Evolutionary conservation across 352 stramenopile genomes (phyloP).

Genomic region (Globisporangium barbulae): DNA sequence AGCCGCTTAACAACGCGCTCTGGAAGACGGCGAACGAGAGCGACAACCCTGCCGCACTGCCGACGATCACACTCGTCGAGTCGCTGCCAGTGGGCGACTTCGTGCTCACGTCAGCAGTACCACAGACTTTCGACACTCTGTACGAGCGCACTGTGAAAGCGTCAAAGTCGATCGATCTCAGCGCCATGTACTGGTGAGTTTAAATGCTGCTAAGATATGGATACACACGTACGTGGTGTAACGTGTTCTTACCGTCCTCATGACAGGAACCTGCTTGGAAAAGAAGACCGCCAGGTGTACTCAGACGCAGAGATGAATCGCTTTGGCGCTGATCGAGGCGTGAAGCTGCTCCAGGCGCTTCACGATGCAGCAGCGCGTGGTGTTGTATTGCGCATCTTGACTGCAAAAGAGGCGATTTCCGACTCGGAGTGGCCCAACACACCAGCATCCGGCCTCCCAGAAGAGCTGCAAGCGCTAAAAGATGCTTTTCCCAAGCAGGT

Average conservation of each 20-base stretch:
- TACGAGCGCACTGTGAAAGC: slow-evolving; percentile 38
- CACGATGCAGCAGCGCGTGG: slow-evolving; percentile 42
- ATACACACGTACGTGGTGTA: background rate
- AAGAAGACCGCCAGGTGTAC: slow-evolving; percentile 51
- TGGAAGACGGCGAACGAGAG: background rate
- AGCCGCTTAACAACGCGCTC: slow-evolving; percentile 2
- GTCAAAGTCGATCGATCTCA: slow-evolving; percentile 58
- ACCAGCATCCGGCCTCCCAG: slow-evolving; percentile 26
- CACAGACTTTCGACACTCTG: slow-evolving; percentile 49
- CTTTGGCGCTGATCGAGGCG: slow-evolving; percentile 58
- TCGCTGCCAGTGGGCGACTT: slow-evolving; percentile 68
- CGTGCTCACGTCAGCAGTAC: slow-evolving; percentile 28
- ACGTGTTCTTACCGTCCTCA: background rate
- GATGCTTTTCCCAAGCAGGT: slow-evolving; percentile 31
- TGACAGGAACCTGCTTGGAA: slow-evolving; percentile 52
- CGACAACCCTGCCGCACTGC: background rate
- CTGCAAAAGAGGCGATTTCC: slow-evolving; percentile 25
- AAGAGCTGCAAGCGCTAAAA: slow-evolving; percentile 51
- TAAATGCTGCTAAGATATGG: background rate
- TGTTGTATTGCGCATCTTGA: slow-evolving; percentile 57
- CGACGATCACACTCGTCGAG: slow-evolving; percentile 54
- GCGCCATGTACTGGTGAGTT: slow-evolving; percentile 74
- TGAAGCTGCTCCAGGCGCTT: slow-evolving; percentile 50
- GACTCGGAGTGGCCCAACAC: background rate
- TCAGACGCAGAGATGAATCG: slow-evolving; percentile 47